phyloP scores from a whole-genome alignment of 108 stramenopile genomes.

The Cyclotella distinguenda region DNA sequence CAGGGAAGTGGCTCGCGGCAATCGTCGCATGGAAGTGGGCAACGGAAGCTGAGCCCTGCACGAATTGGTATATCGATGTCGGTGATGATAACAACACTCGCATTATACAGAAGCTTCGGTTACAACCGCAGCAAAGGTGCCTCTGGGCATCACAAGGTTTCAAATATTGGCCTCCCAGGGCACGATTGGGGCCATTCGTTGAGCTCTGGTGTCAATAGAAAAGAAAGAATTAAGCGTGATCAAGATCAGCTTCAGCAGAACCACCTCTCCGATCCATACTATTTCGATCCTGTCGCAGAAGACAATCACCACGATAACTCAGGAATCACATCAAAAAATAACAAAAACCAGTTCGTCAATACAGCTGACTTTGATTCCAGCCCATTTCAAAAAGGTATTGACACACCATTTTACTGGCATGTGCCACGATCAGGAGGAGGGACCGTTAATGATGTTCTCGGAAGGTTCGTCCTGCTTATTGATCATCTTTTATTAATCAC shows the following conservation, averaged over 20 bases:
- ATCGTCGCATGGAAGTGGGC: slow-evolving; percentile 13
- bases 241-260: neutral
- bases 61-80: slow-evolving; percentile 1
- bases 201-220: neutral
- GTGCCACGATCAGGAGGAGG: slow-evolving; percentile 53
- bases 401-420: slow-evolving; percentile 57
- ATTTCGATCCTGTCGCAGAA: neutral
- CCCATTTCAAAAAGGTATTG: slow-evolving; percentile 34
- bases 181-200: neutral
- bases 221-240: neutral
- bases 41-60: neutral
- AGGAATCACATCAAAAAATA: no score
- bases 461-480: slow-evolving; percentile 17
- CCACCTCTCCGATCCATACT: neutral
- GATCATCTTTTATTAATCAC: no score
- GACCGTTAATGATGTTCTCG: slow-evolving; percentile 52
- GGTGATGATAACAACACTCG: slow-evolving; percentile 6
- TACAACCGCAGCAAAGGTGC: neutral
- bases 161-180: no score
- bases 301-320: neutral
- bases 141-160: no score
- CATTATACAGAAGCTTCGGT: slow-evolving; percentile 18
- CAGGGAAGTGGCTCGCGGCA: neutral
- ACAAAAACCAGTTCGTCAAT: no score
- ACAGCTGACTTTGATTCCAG: slow-evolving; percentile 33